phyloP scores from a whole-genome alignment of 768 basidiomycete genomes.

The Cantharellus cinnabarinus region DNA sequence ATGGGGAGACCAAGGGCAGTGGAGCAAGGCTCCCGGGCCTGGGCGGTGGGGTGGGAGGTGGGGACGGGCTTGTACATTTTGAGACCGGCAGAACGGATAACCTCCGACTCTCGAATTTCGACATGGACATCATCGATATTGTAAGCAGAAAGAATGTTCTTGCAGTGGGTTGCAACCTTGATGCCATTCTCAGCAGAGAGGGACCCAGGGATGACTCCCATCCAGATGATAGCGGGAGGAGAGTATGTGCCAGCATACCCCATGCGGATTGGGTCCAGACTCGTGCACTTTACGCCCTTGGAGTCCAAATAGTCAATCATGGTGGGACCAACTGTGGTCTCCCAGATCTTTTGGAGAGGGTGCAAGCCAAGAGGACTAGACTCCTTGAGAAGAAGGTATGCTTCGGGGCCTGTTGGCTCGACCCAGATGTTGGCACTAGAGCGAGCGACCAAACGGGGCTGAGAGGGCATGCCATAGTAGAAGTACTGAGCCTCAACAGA shows the following conservation, averaged over 20 bases:
- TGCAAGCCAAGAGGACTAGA: slow-evolving; percentile 1
- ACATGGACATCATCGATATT: slow-evolving; percentile 6
- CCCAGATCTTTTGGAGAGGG: slow-evolving; percentile 3
- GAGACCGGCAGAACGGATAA: slow-evolving; percentile 4
- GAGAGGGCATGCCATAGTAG: slow-evolving; percentile 5
- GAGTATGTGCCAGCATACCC: not conserved
- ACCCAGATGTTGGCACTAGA: slow-evolving; percentile 2
- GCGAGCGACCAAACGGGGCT: slow-evolving; percentile 4
- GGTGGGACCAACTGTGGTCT: slow-evolving; percentile 2
- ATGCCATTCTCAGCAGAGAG: slow-evolving; percentile 5
- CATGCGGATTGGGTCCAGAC: slow-evolving; percentile 3
- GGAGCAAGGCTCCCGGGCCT: slow-evolving; percentile 5
- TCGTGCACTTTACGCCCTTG: slow-evolving; percentile 4
- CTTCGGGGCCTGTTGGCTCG: slow-evolving; percentile 4
- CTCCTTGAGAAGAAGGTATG: slow-evolving; percentile 4
- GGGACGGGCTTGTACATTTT: slow-evolving; percentile 2
- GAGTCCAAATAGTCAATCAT: slow-evolving; percentile 2
- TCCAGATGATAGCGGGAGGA: slow-evolving; percentile 5
- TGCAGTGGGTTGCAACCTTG: slow-evolving; percentile 3
- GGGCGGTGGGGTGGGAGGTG: slow-evolving; percentile 3
- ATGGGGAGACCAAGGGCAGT: slow-evolving; percentile 6
- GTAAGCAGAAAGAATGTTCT: not conserved
- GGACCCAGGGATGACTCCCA: slow-evolving; percentile 4
- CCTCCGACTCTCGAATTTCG: slow-evolving; percentile 7
- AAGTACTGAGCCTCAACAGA: not conserved